Percentiles rank a stretch among this genome's conserved stretches.
Conservation (phyloP, 306 rosid species). For the Astragalus membranaceus region DNA sequence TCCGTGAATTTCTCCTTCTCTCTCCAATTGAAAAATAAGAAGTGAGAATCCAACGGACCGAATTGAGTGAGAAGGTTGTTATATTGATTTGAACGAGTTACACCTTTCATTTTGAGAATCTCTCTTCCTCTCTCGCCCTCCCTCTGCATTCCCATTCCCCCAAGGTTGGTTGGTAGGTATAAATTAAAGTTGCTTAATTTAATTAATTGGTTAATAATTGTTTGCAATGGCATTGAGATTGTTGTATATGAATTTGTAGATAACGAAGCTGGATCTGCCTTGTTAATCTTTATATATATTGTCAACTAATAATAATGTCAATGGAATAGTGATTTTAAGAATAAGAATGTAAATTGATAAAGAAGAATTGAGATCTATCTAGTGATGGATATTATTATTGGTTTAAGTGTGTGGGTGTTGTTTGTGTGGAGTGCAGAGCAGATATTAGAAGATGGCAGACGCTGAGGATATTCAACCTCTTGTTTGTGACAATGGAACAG, state of each 20-base stretch:
- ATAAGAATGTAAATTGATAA: no score
- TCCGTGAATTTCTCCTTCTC: conserved; percentile 26
- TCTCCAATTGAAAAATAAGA: neutral
- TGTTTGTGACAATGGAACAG: conserved; percentile 88
- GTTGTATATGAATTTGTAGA: neutral
- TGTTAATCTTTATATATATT: neutral
- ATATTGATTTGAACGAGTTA: conserved; percentile 22
- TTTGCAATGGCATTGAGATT: no score
- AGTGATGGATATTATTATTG: no score
- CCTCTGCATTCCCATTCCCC: neutral
- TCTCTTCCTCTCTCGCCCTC: neutral
- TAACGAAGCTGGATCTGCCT: neutral
- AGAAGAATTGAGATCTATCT: no score
- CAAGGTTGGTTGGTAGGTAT: neutral
- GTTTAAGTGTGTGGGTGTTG: neutral
- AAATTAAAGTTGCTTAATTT: no score
- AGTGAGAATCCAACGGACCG: conserved; percentile 20
- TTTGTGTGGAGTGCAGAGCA: conserved; percentile 3
- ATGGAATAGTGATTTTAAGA: no score
- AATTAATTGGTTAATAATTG: no score
- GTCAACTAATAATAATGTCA: no score
- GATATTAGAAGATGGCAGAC: conserved; percentile 78
- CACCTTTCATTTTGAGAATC: conserved; percentile 14
- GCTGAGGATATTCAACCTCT: conserved; percentile 94
- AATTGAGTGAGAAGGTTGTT: conserved; percentile 10